A percentile compares a stretch with the other conserved stretches of the same genome.
phyloP scores from a whole-genome alignment of 1,284 basidiomycete genomes.

The Cutaneotrichosporon curvatum region DNA sequence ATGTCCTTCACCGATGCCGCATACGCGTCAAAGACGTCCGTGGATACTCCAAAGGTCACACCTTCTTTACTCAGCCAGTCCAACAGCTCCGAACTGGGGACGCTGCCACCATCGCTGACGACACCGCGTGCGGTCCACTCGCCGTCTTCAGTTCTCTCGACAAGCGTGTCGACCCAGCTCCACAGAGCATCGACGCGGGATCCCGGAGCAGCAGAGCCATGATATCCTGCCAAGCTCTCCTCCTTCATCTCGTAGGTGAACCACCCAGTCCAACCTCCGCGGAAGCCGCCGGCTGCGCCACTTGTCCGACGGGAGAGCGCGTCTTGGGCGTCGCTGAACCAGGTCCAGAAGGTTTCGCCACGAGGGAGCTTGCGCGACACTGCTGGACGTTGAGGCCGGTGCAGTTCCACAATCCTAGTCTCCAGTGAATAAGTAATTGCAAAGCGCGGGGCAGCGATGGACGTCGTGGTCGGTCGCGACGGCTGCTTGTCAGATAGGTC shows the following conservation, averaged over 20 bases:
- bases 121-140: constrained; percentile 48
- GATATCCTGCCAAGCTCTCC: constrained; percentile 46
- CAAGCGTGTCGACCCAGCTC: constrained; percentile 45
- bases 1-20: constrained; percentile 5
- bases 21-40: constrained; percentile 20
- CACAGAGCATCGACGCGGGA: constrained; percentile 37
- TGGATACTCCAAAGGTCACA: constrained; percentile 26
- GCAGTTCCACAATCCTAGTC: constrained; percentile 24
- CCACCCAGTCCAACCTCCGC: constrained; percentile 51
- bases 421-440: constrained; percentile 40
- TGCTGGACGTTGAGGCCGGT: constrained; percentile 18
- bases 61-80: constrained; percentile 30
- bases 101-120: constrained; percentile 16
- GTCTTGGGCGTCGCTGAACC: constrained; percentile 32
- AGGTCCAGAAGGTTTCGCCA: constrained; percentile 40
- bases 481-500: constrained; percentile 20
- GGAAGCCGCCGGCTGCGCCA: constrained; percentile 31
- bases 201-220: constrained; percentile 1
- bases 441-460: constrained; percentile 36
- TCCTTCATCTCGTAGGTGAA: constrained; percentile 54
- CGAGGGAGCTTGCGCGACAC: constrained; percentile 11
- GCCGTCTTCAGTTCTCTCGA: constrained; percentile 42
- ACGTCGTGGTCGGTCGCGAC: constrained; percentile 37
- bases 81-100: constrained; percentile 18
- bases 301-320: constrained; percentile 10